Percentiles rank a stretch among this genome's conserved stretches.
Conservation (phyloP, 1,139 yeast genomes). For the Blastobotrys serpentis region DNA sequence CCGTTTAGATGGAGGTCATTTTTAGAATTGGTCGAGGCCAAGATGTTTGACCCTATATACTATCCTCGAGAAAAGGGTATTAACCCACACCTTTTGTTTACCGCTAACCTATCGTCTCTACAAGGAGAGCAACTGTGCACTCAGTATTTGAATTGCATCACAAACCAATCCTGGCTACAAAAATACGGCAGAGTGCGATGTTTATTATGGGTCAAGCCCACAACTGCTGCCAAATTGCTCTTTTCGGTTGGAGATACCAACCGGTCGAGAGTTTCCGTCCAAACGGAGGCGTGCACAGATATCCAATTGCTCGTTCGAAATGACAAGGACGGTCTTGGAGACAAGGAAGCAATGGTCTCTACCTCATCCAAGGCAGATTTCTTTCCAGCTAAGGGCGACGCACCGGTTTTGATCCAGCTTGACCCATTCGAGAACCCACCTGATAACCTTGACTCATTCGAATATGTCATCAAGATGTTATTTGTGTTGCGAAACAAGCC, state of each 20-base stretch:
- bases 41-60: slow-evolving; percentile 43
- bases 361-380: slow-evolving; percentile 12
- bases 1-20: slow-evolving; percentile 71
- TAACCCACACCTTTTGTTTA: slow-evolving; percentile 60
- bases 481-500: slow-evolving; percentile 54
- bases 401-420: slow-evolving; percentile 30
- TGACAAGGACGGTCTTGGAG: slow-evolving; percentile 9
- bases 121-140: slow-evolving; percentile 69
- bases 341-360: not conserved
- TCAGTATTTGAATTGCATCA: slow-evolving; percentile 73
- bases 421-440: slow-evolving; percentile 33
- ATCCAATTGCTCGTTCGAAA: slow-evolving; percentile 10
- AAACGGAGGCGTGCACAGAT: slow-evolving; percentile 48
- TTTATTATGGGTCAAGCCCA: slow-evolving; percentile 60
- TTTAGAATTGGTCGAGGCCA: slow-evolving; percentile 44
- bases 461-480: slow-evolving; percentile 64
- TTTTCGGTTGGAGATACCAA: slow-evolving; percentile 48
- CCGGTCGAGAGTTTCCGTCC: slow-evolving; percentile 59
- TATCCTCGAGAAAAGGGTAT: slow-evolving; percentile 47
- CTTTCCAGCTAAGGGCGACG: slow-evolving; percentile 12
- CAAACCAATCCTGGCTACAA: slow-evolving; percentile 72
- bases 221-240: slow-evolving; percentile 60
- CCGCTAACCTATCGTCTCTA: slow-evolving; percentile 60
- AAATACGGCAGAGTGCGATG: slow-evolving; percentile 70
- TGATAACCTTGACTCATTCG: slow-evolving; percentile 55